Conservation (phyloP, 257 asterid species). For the Solanum bulbocastanum region DNA sequence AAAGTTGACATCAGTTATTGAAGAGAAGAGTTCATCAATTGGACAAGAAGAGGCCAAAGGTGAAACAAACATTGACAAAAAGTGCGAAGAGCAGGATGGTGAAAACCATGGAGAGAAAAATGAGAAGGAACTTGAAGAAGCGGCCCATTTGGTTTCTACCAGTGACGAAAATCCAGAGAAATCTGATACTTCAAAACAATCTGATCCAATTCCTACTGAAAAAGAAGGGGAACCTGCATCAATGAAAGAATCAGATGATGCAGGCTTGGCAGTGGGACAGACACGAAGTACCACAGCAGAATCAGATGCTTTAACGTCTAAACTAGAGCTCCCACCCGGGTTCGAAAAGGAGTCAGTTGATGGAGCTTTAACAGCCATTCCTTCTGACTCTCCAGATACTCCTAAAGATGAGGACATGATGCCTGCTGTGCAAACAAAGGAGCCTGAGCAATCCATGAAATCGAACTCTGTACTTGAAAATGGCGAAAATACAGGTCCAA, state of each 20-base stretch:
- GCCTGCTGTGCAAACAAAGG: constrained; percentile 36
- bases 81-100: constrained; percentile 18
- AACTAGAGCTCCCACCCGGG: constrained; percentile 38
- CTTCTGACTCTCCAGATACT: constrained; percentile 31
- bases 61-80: constrained; percentile 21
- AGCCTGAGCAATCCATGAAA: constrained; percentile 20
- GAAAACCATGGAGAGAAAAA: constrained; percentile 1
- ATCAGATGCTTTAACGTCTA: constrained; percentile 30
- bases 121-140: constrained; percentile 21
- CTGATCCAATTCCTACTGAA: constrained; percentile 14
- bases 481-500: constrained; percentile 34
- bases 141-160: constrained; percentile 24
- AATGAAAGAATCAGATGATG: constrained; percentile 22
- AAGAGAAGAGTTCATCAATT: not conserved
- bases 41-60: constrained; percentile 18
- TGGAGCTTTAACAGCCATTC: constrained; percentile 22
- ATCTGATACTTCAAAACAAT: constrained; percentile 29
- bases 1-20: constrained; percentile 21
- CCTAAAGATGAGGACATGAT: constrained; percentile 40
- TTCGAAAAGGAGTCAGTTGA: constrained; percentile 44
- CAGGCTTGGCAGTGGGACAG: constrained; percentile 28
- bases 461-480: constrained; percentile 31
- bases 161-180: constrained; percentile 18
- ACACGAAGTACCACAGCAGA: constrained; percentile 25
- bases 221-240: constrained; percentile 24